These are phyloP conservation scores for Kalmanozyma brasiliensis DNA, from an alignment of 1,284 basidiomycete genomes.

Conservation along the genomic window DNA sequence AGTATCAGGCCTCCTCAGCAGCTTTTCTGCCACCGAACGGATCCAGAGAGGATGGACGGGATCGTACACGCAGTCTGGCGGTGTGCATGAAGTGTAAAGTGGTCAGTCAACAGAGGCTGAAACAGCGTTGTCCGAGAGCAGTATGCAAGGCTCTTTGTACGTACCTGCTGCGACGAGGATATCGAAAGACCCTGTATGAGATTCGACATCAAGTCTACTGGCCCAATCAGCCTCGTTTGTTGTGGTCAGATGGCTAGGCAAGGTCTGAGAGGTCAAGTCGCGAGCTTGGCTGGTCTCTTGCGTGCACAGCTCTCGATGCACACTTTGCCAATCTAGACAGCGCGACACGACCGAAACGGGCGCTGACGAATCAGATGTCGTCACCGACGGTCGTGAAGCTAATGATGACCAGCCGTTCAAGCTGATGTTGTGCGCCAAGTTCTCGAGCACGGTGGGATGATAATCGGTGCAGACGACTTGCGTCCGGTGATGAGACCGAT, in stretches of 20 bases:
- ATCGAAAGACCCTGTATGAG: slow-evolving; percentile 33
- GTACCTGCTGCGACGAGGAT: slow-evolving; percentile 54
- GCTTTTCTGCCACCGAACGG: slow-evolving; percentile 51
- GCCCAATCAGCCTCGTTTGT: slow-evolving; percentile 9
- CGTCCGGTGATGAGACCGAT: not conserved
- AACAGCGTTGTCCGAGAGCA: too few relatives aligned
- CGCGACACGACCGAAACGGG: slow-evolving; percentile 12
- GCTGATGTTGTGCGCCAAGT: slow-evolving; percentile 47
- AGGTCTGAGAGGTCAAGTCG: slow-evolving; percentile 48
- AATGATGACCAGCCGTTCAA: slow-evolving; percentile 34
- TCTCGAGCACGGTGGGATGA: slow-evolving; percentile 58
- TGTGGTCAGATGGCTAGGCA: slow-evolving; percentile 21
- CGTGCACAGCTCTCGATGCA: slow-evolving; percentile 17
- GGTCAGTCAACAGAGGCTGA: too few relatives aligned
- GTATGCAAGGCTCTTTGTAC: slow-evolving; percentile 7
- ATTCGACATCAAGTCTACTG: slow-evolving; percentile 4
- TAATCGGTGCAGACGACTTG: slow-evolving; percentile 54
- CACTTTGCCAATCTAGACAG: slow-evolving; percentile 58
- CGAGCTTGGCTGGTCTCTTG: slow-evolving; percentile 1
- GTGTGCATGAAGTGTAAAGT: not conserved
- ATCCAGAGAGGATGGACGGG: slow-evolving; percentile 59
- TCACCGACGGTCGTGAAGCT: not conserved
- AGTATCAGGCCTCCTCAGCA: slow-evolving; percentile 7
- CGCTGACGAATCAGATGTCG: not conserved
- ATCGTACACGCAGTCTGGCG: slow-evolving; percentile 64